A percentile compares a stretch with the other conserved stretches of the same genome.
Conservation (phyloP, 148 eudicot genomes). For the Spergularia bocconei region DNA sequence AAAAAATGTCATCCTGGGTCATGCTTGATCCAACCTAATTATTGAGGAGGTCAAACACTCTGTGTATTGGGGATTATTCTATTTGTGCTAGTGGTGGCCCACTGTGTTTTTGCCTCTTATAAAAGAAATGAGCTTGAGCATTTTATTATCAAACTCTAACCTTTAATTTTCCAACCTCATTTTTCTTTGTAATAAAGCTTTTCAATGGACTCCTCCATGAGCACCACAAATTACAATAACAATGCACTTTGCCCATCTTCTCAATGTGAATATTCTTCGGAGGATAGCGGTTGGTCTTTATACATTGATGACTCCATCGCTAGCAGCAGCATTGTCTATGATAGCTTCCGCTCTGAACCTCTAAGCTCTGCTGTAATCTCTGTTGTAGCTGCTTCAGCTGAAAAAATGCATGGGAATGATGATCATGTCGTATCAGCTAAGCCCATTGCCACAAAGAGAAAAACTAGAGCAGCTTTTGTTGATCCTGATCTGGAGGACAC, state of each 20-base stretch:
- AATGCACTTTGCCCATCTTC: background rate
- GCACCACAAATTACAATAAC: constrained; percentile 22
- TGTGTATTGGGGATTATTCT: background rate
- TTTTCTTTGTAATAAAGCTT: background rate
- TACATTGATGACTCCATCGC: constrained; percentile 9
- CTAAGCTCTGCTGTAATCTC: constrained; percentile 8
- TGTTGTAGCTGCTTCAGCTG: constrained; percentile 9
- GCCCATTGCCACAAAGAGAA: constrained; percentile 23
- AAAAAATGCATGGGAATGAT: background rate
- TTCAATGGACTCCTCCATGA: constrained; percentile 29
- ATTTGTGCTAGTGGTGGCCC: too few relatives aligned
- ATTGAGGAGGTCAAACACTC: constrained; percentile 7
- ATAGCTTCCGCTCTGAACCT: constrained; percentile 10
- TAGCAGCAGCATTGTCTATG: constrained; percentile 10
- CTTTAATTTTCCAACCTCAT: background rate
- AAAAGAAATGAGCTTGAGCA: constrained; percentile 1
- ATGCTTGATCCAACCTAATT: background rate
- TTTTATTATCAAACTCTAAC: constrained; percentile 1
- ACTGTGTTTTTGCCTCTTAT: background rate
- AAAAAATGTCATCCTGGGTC: constrained; percentile 17
- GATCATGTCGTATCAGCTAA: constrained; percentile 12
- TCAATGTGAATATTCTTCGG: constrained; percentile 9
- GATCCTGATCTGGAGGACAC: constrained; percentile 34
- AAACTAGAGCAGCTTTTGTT: constrained; percentile 8
- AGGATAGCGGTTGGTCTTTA: constrained; percentile 30